Evolutionary conservation across 108 stramenopile species (phyloP).

Genomic region (Pelagomonas calceolata): DNA sequence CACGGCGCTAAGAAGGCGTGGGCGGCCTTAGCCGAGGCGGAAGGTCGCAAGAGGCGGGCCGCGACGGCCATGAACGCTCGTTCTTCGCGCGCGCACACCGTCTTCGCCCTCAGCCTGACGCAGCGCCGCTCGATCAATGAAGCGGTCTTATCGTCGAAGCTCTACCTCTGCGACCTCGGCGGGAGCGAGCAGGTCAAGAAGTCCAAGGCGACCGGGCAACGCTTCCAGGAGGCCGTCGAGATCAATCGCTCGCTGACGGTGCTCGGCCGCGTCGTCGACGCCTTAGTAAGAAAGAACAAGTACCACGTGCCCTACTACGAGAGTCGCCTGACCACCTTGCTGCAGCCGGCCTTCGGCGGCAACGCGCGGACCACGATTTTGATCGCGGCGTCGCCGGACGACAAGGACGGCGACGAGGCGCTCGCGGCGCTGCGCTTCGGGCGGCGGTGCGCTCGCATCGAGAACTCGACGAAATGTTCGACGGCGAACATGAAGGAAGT

Average conservation of each 20-base stretch:
- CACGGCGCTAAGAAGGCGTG: constrained; percentile 21
- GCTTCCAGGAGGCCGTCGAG: constrained; percentile 53
- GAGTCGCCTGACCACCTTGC: constrained; percentile 57
- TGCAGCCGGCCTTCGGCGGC: constrained; percentile 51
- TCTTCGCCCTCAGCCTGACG: constrained; percentile 44
- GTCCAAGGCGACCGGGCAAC: constrained; percentile 28
- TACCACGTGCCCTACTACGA: constrained; percentile 51
- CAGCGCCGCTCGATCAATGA: constrained; percentile 34
- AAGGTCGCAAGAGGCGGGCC: constrained; percentile 44
- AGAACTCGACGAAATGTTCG: constrained; percentile 22
- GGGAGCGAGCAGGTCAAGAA: constrained; percentile 56
- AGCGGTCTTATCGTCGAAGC: constrained; percentile 24
- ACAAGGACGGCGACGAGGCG: constrained; percentile 42
- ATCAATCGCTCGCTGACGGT: constrained; percentile 55
- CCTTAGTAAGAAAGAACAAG: constrained; percentile 20
- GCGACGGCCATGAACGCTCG: constrained; percentile 53
- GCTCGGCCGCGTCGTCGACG: constrained; percentile 47
- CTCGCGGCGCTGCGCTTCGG: constrained; percentile 49
- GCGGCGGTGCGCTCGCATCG: constrained; percentile 34
- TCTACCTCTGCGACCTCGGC: constrained; percentile 56
- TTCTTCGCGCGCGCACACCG: constrained; percentile 50
- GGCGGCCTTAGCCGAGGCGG: constrained; percentile 29
- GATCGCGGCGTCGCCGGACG: constrained; percentile 46
- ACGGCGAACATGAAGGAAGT: constrained; percentile 1
- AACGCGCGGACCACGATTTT: constrained; percentile 45